Conservation (phyloP, 164 flowering plant genomes). For the Magnolia changhungtana region DNA sequence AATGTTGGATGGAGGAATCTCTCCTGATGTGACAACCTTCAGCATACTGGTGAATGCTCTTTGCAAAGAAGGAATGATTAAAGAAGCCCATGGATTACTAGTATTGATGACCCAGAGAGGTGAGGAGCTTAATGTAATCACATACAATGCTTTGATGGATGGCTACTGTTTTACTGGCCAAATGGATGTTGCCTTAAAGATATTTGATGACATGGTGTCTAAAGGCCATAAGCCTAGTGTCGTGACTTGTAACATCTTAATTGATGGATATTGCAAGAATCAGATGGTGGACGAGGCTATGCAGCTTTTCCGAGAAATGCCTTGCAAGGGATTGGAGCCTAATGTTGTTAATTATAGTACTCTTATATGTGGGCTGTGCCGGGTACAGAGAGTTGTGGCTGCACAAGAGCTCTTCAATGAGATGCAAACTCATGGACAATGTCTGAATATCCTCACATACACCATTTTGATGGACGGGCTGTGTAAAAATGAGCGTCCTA, state of each 20-base stretch:
- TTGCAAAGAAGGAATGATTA: conserved; percentile 1
- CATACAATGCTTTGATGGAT: background rate
- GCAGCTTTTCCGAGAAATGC: conserved; percentile 31
- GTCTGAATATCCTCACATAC: conserved; percentile 27
- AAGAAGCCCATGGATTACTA: conserved; percentile 1
- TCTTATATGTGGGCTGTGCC: conserved; percentile 35
- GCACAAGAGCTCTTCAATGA: conserved; percentile 36
- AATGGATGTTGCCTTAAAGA: background rate
- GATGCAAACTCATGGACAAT: conserved; percentile 27
- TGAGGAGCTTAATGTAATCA: background rate
- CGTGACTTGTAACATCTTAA: conserved; percentile 36
- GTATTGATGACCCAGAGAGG: conserved; percentile 6
- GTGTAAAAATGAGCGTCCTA: conserved; percentile 30
- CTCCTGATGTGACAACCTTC: background rate
- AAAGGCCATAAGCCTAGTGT: conserved; percentile 13
- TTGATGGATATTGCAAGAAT: conserved; percentile 38
- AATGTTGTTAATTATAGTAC: conserved; percentile 33
- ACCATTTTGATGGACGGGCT: conserved; percentile 40
- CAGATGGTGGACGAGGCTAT: conserved; percentile 34
- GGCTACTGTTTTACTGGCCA: background rate
- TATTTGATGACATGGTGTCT: background rate
- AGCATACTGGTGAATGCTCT: background rate
- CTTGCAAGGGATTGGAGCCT: conserved; percentile 26
- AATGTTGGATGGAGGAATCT: background rate
- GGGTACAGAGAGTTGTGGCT: conserved; percentile 29